A percentile compares a stretch with the other conserved stretches of the same genome.
Evolutionary conservation across 495 filamentous ascomycete genomes (phyloP).

Genomic region (Podospora sp.): DNA sequence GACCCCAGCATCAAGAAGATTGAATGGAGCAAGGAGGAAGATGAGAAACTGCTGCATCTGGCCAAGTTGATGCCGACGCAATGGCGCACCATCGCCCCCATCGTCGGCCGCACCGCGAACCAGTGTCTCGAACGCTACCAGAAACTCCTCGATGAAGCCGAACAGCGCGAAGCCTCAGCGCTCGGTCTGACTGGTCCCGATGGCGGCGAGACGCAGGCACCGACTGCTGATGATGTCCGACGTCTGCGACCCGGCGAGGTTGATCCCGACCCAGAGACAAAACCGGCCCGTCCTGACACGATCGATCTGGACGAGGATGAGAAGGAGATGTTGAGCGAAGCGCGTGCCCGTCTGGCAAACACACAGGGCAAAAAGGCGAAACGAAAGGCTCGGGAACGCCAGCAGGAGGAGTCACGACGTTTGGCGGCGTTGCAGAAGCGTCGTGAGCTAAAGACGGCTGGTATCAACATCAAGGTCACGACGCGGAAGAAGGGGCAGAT

Average conservation of each 20-base stretch:
- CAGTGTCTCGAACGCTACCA: conserved; percentile 97
- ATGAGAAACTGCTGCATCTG: conserved; percentile 93
- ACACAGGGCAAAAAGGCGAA: conserved; percentile 99
- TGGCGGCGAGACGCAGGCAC: conserved; percentile 84
- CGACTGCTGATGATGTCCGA: conserved; percentile 91
- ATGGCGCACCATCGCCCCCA: conserved; percentile 97
- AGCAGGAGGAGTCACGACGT: conserved; percentile 90
- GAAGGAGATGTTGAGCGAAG: conserved; percentile 98
- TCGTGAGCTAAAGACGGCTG: conserved; percentile 92
- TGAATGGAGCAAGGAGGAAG: conserved; percentile 98
- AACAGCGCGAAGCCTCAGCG: conserved; percentile 78
- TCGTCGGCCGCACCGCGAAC: conserved; percentile 93
- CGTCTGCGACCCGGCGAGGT: conserved; percentile 88
- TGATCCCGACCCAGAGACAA: conserved; percentile 94
- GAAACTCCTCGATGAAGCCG: conserved; percentile 93
- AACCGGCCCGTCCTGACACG: conserved; percentile 94
- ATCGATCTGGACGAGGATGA: conserved; percentile 98
- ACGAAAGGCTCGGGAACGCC: conserved; percentile 91
- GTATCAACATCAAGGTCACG: conserved; percentile 97
- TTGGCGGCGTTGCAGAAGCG: conserved; percentile 92
- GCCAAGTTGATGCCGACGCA: conserved; percentile 99
- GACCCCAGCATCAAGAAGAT: conserved; percentile 97
- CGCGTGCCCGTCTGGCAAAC: conserved; percentile 92
- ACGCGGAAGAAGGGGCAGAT: conserved; percentile 93
- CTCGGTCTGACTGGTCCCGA: conserved; percentile 85